Percentiles rank a stretch among this genome's conserved stretches.
Conservation (phyloP, 441 rosid genomes). For the Gossypium aridum region DNA sequence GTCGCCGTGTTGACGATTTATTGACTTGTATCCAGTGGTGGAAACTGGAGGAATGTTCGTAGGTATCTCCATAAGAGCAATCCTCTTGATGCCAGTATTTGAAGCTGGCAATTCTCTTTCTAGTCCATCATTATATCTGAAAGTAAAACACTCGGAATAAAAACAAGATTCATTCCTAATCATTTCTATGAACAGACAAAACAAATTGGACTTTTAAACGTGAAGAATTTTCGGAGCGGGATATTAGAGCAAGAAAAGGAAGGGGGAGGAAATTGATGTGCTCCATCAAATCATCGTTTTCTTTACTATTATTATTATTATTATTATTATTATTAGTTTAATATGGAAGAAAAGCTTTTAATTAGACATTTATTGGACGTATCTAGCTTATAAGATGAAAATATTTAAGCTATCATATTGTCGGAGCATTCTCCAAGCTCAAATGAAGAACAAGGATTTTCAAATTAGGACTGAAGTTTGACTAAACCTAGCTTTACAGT, state of each 20-base stretch:
- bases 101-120: conserved; percentile 20
- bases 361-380: not conserved
- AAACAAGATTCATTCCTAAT: not conserved
- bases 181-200: not conserved
- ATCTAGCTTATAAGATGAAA: not conserved
- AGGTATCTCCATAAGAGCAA: conserved; percentile 55
- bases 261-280: not conserved
- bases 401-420: not conserved
- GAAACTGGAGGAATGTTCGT: conserved; percentile 26
- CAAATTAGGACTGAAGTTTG: not conserved
- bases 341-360: not conserved
- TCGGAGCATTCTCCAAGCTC: not conserved
- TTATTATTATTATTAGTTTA: not conserved
- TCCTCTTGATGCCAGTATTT: conserved; percentile 25
- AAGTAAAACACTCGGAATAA: not conserved
- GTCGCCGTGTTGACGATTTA: conserved; percentile 8
- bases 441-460: not conserved
- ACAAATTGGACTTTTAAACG: not conserved
- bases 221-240: not conserved
- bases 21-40: conserved; percentile 11
- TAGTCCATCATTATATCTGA: conserved; percentile 26
- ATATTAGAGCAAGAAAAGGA: not conserved
- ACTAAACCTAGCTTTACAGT: not conserved
- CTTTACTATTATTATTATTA: too few species aligned
- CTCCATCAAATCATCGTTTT: not conserved